Base-by-base conservation (phyloP, 2,329 filamentous ascomycete species). In the Trichoderma atrobrunneum region DNA sequence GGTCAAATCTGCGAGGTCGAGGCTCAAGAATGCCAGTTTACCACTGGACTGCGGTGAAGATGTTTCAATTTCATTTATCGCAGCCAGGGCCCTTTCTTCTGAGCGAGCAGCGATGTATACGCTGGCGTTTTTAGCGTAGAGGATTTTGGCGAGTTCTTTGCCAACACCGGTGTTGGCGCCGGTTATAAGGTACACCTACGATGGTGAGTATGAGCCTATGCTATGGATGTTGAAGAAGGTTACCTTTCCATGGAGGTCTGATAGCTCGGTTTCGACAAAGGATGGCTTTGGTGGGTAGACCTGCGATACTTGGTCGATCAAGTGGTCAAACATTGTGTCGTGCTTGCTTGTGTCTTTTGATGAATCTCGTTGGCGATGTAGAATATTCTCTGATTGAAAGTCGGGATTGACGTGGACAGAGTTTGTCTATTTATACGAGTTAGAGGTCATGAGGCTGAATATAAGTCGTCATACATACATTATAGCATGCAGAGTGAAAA, bases 91-190 rank as follows among this genome's bases (percentile, higher is more conserved):
- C 21, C 24, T 61, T n/a, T 36, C n/a, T 7, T 34, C 30, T 0
- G 81, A 84, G 28, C 87, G 85, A 0, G 83, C 84, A 6, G 86
- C 85, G 43, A 89, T 77, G 77, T 89, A 89, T 30, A 90, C 85
- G 3, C 80, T 87, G 36, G 81, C 87, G 63, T 87, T 85, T n/a
- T 81, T 83, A 7, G 79, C 76, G 77, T 89, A 90, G 12, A 90
- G 81, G 5, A 89, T 85, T 43, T 82, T 82, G 54, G 80, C 80
- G 12, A 89, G 80, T 72, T 88, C 85, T 61, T 84, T 83, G 10
- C 87, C 87, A 4, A 88, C 80, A 81, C 80, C 80, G 0, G 76
- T 77, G 69, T 80, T 80, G 21, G 78, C 75, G 24, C 80, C 80
- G 1, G 80, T 89, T 6, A 90, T 24, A 6, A 54, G n/a, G 18